Evolutionary conservation across 2,329 filamentous ascomycete genomes (phyloP), one percentile per base, ranked within the genome.

Genomic region (Daldinia sp.): DNA sequence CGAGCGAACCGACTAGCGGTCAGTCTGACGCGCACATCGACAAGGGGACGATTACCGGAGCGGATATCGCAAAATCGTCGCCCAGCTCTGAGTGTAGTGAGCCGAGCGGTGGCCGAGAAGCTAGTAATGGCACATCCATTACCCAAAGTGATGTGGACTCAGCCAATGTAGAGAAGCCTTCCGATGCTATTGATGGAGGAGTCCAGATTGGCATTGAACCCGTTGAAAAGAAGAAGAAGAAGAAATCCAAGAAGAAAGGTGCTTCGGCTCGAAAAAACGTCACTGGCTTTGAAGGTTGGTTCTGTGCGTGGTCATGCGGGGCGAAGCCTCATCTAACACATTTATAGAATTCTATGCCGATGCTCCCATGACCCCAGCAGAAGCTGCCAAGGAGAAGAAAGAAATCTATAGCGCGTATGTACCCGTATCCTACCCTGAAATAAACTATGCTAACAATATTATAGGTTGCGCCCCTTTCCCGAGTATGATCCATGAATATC

Each of bases 281-380:
- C 5, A 90, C 86, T 4, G 91, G 91, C 0, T 94, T 93, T 61
- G 91, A 94, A 77, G 86, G 87, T 84, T 69, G 49, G 70, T 72
- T 29, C 27, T 15, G 29, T 35, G 13, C 45, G 30, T 45, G 27
- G 17, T 34, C 4, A 27, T 27, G 57, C 4, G 52, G 35, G 23
- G 29, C 27, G 35, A 9, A 30, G 39, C 58, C 25, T 55, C 39
- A 25, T 49, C 55, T 69, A 59, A 71, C 56, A 71, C 56, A 50
- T 47, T 45, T 5, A n/a, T 58, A 85, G 89, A 93, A 64, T 92
- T 87, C 75, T 95, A 87, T 73, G 88, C 90, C 10, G 94, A 98
- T 75, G 83, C 89, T 0, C 93, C 93, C 0, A 78, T 96, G 63
- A 94, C 90, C 0, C 87, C 89, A 0, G 82, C 82, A 0, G 88